Evolutionary conservation across 148 eudicot species (phyloP), one percentile per base, ranked within the genome.

Genomic region (Arctostaphylos glauca): DNA sequence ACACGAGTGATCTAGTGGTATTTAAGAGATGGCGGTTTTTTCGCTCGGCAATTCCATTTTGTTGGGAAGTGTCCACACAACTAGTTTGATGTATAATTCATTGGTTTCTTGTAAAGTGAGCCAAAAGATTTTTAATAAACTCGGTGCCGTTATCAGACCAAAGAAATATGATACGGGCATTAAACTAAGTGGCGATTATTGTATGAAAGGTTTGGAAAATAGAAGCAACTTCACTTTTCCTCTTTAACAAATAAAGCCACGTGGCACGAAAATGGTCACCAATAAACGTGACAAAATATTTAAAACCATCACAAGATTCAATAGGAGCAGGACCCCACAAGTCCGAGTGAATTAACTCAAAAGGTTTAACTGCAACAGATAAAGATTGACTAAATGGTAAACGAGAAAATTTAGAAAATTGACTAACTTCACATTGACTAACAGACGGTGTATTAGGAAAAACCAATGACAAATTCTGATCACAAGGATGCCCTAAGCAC

Each of bases 301-400:
- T 71, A 71, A 71, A 71, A 41, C 31, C 75, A 71, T 71, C 23
- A 18, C 2, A 14, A 71, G 75, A 44, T 14, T 71, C 75, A 41
- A 71, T 6, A 41, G 21, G 74, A 14, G 49, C 25, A 43, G 25
- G 74, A 13, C 48, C 74, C 74, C 74, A 71, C 74, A 71, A 71
- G 41, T 70, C 16, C 6, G 49, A 70, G 41, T 70, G 74, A 70
- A 70, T 70, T 38, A 70, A 70, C 49, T 70, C 74, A 70, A 70
- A 70, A 7, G 47, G 74, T 41, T 70, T 70, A 70, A 0, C 48
- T 2, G 74, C 13, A 18, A 38, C 8, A 70, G 7, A 41, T 41
- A 43, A 41, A 38, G 48, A 70, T 12, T 19, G 12, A 43, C 9
- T 13, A 43, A 70, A 43, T 38, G 48, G 47, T 15, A 31, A 10